Conservation (phyloP, 2,329 filamentous ascomycete genomes). For the Nigrospora oryzae region DNA sequence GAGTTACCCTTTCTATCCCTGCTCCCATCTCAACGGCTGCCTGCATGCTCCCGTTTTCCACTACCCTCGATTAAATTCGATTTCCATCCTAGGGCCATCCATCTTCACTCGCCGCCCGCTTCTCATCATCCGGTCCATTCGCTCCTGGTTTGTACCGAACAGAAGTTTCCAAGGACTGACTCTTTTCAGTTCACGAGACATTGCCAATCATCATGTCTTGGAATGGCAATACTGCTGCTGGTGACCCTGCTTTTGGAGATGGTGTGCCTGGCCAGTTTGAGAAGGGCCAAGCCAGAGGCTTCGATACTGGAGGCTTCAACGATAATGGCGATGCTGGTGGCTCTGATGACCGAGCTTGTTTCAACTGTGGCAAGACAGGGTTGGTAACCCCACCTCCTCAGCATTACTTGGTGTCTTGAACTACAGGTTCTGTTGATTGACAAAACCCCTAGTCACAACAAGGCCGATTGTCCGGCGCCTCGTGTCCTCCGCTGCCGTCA, state of each 20-base stretch:
- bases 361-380: slow-evolving; percentile 50
- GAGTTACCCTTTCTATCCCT: too few relatives aligned
- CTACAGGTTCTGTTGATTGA: too few relatives aligned
- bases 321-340: slow-evolving; percentile 10
- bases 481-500: slow-evolving; percentile 33
- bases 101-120: too few relatives aligned
- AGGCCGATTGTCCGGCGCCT: slow-evolving; percentile 52
- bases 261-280: too few relatives aligned
- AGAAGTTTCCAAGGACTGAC: too few relatives aligned
- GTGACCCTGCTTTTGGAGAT: not conserved
- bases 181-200: too few relatives aligned
- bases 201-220: not conserved
- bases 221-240: not conserved
- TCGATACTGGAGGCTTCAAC: slow-evolving; percentile 8
- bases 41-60: too few relatives aligned
- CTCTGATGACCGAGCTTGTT: slow-evolving; percentile 36
- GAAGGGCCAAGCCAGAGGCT: not conserved
- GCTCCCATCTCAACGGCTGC: too few relatives aligned
- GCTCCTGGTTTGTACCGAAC: too few relatives aligned
- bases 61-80: too few relatives aligned
- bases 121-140: too few relatives aligned
- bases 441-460: slow-evolving; percentile 42
- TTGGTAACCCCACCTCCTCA: slow-evolving; percentile 14
- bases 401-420: not conserved
- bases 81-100: too few relatives aligned